A percentile compares a stretch with the other conserved stretches of the same genome.
phyloP scores from a whole-genome alignment of 1,284 basidiomycete genomes.

The Waitea zeae region DNA sequence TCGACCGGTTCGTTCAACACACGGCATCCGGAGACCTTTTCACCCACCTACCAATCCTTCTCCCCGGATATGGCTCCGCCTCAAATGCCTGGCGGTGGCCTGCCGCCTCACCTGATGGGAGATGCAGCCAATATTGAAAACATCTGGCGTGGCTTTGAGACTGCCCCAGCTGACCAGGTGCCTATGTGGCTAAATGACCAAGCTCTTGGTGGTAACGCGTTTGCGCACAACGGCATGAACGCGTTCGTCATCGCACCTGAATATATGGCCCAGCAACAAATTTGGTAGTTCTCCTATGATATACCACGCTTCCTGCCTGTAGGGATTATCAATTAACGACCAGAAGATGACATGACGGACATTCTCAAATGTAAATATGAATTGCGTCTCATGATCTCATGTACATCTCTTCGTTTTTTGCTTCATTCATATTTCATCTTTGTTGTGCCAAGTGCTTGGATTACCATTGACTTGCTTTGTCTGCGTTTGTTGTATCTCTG shows the following conservation, averaged over 20 bases:
- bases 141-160: slow-evolving; percentile 59
- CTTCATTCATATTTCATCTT: no score
- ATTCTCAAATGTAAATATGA: no score
- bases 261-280: slow-evolving; percentile 49
- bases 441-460: no score
- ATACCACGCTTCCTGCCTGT: no score
- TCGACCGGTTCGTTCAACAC: neutral
- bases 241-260: slow-evolving; percentile 63
- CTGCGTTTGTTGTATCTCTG: no score
- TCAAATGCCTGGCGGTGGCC: slow-evolving; percentile 15
- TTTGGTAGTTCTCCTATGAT: slow-evolving; percentile 29
- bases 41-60: neutral
- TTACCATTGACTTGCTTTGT: no score
- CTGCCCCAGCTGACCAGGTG: slow-evolving; percentile 51
- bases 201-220: slow-evolving; percentile 52
- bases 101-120: slow-evolving; percentile 7
- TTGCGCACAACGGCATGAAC: slow-evolving; percentile 67
- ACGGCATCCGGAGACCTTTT: neutral
- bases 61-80: slow-evolving; percentile 11
- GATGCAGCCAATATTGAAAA: slow-evolving; percentile 41
- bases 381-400: no score
- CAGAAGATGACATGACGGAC: no score
- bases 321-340: no score
- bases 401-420: no score
- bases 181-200: slow-evolving; percentile 74